A percentile compares a stretch with the other conserved stretches of the same genome.
phyloP scores from a whole-genome alignment of 2,329 filamentous ascomycete genomes.

The Penicillium polonicum region DNA sequence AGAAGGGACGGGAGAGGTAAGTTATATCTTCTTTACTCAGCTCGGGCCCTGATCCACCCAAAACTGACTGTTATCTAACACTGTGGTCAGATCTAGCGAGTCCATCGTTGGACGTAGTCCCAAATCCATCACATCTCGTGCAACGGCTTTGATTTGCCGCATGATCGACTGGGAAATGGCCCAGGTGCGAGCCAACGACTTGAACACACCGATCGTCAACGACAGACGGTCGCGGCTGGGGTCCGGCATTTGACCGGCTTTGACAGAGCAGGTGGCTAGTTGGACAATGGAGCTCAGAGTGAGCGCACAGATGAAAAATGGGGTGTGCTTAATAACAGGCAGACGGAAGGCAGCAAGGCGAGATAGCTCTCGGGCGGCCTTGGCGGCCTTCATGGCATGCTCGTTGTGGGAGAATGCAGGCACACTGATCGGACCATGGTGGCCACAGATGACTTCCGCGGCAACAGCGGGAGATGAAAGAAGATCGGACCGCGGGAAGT shows the following conservation, averaged over 20 bases:
- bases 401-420: conserved; percentile 43
- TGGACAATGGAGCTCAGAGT: conserved; percentile 79
- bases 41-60: conserved; percentile 33
- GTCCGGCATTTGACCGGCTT: conserved; percentile 57
- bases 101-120: conserved; percentile 40
- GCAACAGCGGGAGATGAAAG: conserved; percentile 53
- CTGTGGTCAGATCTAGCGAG: conserved; percentile 35
- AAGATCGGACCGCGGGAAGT: conserved; percentile 75
- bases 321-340: conserved; percentile 70
- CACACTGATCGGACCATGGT: conserved; percentile 38
- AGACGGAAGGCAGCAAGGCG: conserved; percentile 62
- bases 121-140: conserved; percentile 65
- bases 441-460: conserved; percentile 50
- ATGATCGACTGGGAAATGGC: conserved; percentile 68
- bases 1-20: neutral
- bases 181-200: conserved; percentile 69
- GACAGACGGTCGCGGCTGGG: conserved; percentile 67
- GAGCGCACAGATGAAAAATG: conserved; percentile 79
- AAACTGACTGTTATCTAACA: conserved; percentile 37
- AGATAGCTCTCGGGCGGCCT: conserved; percentile 74
- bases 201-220: conserved; percentile 74
- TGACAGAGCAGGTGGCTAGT: conserved; percentile 70
- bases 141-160: conserved; percentile 72
- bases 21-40: conserved; percentile 9
- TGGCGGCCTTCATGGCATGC: conserved; percentile 78